Evolutionary conservation across 345 rosid genomes (phyloP).

Genomic region (Citrus cavaleriei): DNA sequence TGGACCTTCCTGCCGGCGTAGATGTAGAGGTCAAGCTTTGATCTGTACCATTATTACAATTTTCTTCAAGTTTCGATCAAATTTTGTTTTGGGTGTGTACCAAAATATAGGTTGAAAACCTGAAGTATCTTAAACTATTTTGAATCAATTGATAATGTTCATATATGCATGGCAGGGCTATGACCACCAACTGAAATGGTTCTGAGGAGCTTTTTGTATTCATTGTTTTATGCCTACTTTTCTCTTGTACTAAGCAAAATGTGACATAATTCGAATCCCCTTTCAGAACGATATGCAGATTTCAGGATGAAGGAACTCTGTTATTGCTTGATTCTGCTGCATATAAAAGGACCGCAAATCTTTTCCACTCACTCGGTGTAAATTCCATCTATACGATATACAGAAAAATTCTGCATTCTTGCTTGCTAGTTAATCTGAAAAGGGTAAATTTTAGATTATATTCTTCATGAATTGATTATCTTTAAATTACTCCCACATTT

Average conservation of each 20-base stretch:
- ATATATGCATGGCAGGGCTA: neutral
- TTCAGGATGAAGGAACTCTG: neutral
- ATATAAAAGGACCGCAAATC: neutral
- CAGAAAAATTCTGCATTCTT: no score
- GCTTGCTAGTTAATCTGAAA: no score
- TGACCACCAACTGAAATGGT: neutral
- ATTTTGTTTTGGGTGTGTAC: neutral
- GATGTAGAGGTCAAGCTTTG: slow-evolving; percentile 97
- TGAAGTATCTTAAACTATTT: neutral
- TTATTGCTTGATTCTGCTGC: neutral
- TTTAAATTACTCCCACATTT: no score
- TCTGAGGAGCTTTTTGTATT: neutral
- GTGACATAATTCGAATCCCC: neutral
- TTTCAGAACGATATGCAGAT: neutral
- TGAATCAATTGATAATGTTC: neutral
- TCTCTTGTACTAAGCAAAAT: neutral
- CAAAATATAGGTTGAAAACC: neutral
- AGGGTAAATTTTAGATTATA: no score
- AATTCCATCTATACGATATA: no score
- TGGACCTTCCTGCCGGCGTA: slow-evolving; percentile 94
- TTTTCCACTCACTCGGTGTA: neutral
- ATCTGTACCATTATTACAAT: slow-evolving; percentile 22
- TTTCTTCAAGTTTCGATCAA: neutral
- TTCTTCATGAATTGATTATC: no score
- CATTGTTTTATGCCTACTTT: neutral